Percentiles rank a stretch among this genome's conserved stretches.
Conservation (phyloP, 139 green algal genomes). For the Chlorella vulgaris region DNA sequence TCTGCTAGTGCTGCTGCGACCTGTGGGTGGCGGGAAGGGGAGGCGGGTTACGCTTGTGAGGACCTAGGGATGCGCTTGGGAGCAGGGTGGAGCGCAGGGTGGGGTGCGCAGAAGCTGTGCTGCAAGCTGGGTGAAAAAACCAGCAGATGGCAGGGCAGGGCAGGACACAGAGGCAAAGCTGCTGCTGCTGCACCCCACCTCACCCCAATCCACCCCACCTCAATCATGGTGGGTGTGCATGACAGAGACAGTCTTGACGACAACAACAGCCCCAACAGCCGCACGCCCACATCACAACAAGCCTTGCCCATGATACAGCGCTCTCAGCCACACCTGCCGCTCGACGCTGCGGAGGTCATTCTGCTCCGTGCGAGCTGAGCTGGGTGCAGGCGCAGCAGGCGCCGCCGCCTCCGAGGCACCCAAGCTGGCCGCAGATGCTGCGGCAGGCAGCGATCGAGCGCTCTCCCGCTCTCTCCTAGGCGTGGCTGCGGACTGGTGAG, state of each 20-base stretch:
- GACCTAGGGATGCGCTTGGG: too few species aligned
- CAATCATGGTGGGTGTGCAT: too few species aligned
- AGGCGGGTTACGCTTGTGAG: background rate
- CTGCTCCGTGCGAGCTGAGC: background rate
- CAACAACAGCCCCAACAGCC: too few species aligned
- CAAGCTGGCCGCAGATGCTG: background rate
- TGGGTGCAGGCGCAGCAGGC: background rate
- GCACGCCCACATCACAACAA: too few species aligned
- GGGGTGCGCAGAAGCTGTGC: too few species aligned
- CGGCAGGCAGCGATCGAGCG: background rate
- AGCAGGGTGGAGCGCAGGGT: too few species aligned
- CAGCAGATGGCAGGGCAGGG: too few species aligned
- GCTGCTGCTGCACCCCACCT: background rate
- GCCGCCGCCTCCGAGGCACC: too few species aligned
- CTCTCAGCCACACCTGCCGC: conserved; percentile 25
- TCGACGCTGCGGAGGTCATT: conserved; percentile 4
- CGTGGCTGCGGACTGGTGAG: conserved; percentile 6
- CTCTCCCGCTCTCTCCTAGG: background rate
- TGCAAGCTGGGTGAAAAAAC: too few species aligned
- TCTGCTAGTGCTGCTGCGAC: background rate
- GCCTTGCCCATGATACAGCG: background rate
- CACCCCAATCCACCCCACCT: too few species aligned
- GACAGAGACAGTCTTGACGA: too few species aligned
- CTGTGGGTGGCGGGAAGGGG: background rate
- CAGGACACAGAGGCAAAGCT: background rate